Conservation (phyloP, 306 rosid genomes). For the Datisca glomerata region DNA sequence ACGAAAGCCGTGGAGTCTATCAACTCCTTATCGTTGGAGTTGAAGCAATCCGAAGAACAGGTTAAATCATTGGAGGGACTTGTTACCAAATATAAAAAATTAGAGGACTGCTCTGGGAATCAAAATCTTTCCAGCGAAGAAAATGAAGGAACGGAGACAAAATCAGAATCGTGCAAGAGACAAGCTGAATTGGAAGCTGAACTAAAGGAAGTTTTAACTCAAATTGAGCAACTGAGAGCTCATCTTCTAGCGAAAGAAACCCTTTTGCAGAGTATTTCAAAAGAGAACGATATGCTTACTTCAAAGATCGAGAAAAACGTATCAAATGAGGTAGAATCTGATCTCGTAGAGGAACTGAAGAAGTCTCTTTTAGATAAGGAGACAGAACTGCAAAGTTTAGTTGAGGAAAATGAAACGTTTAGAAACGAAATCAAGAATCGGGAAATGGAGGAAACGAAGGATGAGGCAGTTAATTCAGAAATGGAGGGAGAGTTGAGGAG, state of each 20-base stretch:
- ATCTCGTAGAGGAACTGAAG: neutral
- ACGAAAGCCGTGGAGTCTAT: constrained; percentile 14
- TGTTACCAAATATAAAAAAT: constrained; percentile 57
- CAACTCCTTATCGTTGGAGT: constrained; percentile 37
- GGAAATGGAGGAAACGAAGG: constrained; percentile 40
- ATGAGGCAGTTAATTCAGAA: constrained; percentile 39
- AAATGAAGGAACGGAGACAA: constrained; percentile 51
- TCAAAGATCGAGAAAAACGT: neutral
- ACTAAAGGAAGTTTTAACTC: constrained; percentile 26
- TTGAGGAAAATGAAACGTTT: constrained; percentile 45
- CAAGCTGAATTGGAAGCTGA: constrained; percentile 44
- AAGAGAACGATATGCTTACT: neutral
- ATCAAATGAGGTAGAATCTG: neutral
- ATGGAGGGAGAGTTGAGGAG: constrained; percentile 74
- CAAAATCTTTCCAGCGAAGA: constrained; percentile 30
- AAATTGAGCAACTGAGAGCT: constrained; percentile 46
- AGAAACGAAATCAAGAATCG: constrained; percentile 36
- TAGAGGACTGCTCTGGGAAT: constrained; percentile 72
- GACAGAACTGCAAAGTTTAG: constrained; percentile 41
- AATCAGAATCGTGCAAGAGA: constrained; percentile 39
- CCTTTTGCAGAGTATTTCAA: neutral
- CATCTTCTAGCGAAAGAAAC: constrained; percentile 19
- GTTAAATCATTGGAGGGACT: constrained; percentile 55
- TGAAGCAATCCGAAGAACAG: constrained; percentile 56
- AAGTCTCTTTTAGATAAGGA: constrained; percentile 36